A percentile compares a stretch with the other conserved stretches of the same genome.
These are phyloP conservation scores for Cyphellophora europaea DNA, from an alignment of 2,329 filamentous ascomycete species.

Conservation along the genomic window DNA sequence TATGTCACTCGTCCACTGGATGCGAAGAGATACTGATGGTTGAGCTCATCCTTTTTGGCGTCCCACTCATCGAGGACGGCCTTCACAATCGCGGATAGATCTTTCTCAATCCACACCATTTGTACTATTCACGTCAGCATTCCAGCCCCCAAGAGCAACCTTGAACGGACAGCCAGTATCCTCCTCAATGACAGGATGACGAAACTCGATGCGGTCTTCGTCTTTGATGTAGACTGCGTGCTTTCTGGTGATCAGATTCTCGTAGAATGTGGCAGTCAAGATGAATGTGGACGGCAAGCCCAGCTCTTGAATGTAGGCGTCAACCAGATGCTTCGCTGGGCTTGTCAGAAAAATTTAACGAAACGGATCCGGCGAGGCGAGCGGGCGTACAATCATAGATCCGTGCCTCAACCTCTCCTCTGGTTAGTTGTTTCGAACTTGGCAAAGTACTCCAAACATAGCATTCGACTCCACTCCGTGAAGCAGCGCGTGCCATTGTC, in stretches of 20 bases:
- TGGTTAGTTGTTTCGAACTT: no score
- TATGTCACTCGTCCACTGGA: constrained; percentile 8
- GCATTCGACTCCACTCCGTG: no score
- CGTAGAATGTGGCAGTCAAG: constrained; percentile 17
- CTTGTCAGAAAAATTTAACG: no score
- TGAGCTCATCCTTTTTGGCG: constrained; percentile 9
- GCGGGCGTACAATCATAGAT: no score
- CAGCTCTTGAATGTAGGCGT: constrained; percentile 13
- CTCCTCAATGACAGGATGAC: constrained; percentile 9
- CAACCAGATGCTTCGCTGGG: constrained; percentile 18
- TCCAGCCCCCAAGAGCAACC: neutral
- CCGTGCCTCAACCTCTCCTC: no score
- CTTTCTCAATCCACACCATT: constrained; percentile 15
- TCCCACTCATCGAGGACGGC: constrained; percentile 18
- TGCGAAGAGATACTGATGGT: constrained; percentile 8
- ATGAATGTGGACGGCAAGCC: constrained; percentile 14
- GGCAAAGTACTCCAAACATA: constrained; percentile 7
- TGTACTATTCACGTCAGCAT: constrained; percentile 6
- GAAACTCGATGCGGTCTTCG: constrained; percentile 9
- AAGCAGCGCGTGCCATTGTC: no score
- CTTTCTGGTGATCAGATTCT: constrained; percentile 10
- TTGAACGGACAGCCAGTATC: constrained; percentile 8
- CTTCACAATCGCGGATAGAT: constrained; percentile 13
- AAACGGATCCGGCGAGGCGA: no score
- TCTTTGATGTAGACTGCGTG: constrained; percentile 8